Conservation (phyloP, 345 rosid species). For the Citrus glauca region DNA sequence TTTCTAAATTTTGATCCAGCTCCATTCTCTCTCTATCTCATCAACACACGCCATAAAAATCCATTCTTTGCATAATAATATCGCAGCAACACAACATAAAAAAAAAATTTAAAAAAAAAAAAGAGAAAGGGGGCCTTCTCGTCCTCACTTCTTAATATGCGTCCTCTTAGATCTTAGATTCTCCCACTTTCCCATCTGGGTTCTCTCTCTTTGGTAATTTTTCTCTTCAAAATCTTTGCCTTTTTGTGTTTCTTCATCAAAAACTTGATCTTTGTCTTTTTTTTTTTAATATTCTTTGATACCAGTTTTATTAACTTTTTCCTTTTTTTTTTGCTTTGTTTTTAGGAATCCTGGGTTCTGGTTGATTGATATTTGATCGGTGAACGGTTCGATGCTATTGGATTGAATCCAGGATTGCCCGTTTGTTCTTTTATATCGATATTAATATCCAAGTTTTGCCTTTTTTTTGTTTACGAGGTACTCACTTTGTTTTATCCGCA, state of each 20-base stretch:
- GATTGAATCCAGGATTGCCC: constrained; percentile 48
- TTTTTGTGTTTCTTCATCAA: constrained; percentile 13
- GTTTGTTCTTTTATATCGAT: constrained; percentile 14
- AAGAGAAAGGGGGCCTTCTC: constrained; percentile 50
- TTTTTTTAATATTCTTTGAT: constrained; percentile 10
- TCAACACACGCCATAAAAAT: constrained; percentile 11
- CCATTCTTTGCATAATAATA: constrained; percentile 16
- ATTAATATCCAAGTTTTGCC: constrained; percentile 29
- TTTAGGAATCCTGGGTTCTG: constrained; percentile 47
- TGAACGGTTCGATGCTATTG: constrained; percentile 21
- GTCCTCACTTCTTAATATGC: constrained; percentile 49
- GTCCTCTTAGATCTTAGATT: constrained; percentile 41
- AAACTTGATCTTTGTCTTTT: constrained; percentile 17
- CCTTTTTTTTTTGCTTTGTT: constrained; percentile 7
- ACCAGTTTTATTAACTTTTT: neutral
- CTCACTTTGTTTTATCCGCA: constrained; percentile 37
- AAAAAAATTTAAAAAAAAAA: constrained; percentile 9
- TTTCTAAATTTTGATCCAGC: constrained; percentile 14
- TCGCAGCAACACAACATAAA: neutral
- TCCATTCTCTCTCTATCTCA: constrained; percentile 17
- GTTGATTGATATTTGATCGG: constrained; percentile 44
- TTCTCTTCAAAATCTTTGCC: constrained; percentile 2
- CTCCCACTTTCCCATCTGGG: constrained; percentile 33
- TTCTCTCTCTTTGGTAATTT: constrained; percentile 22
- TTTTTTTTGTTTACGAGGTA: constrained; percentile 30